These are phyloP conservation scores for Fomitopsis pinicola DNA, from an alignment of 1,284 basidiomycete species.

Conservation along the genomic window DNA sequence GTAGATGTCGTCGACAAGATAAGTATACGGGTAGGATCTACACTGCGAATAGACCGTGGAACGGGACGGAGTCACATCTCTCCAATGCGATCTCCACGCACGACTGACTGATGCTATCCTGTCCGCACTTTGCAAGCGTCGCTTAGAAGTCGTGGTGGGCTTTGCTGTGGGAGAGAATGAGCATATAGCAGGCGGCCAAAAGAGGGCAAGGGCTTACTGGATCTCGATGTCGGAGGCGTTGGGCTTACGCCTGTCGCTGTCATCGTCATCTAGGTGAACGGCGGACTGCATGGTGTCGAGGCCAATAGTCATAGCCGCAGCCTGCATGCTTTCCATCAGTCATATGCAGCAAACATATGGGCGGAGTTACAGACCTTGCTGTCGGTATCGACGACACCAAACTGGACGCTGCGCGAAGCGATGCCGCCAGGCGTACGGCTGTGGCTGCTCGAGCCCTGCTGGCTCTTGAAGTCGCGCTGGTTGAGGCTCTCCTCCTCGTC, in stretches of 20 bases:
- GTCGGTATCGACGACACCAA: constrained; percentile 15
- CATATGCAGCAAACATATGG: not conserved
- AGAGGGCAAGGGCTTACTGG: not conserved
- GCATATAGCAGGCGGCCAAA: not conserved
- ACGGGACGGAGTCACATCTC: not conserved
- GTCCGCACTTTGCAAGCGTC: not conserved
- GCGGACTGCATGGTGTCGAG: constrained; percentile 6
- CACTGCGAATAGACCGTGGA: not conserved
- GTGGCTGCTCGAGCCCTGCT: constrained; percentile 3
- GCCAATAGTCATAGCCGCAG: constrained; percentile 10
- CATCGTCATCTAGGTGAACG: constrained; percentile 2
- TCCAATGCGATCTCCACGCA: not conserved
- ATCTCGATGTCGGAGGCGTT: constrained; percentile 4
- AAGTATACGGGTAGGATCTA: not conserved
- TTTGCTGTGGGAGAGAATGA: not conserved
- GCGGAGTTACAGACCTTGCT: constrained; percentile 13
- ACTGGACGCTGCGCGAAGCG: constrained; percentile 18
- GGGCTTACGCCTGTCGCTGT: constrained; percentile 6
- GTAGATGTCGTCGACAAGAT: not conserved
- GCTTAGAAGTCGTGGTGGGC: constrained; percentile 1
- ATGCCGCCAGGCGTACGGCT: constrained; percentile 3
- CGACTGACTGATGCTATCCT: not conserved
- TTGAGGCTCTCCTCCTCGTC: constrained; percentile 31
- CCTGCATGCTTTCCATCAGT: not conserved
- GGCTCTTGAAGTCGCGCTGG: constrained; percentile 15